phyloP scores from a whole-genome alignment of 495 filamentous ascomycete species.

The Talaromyces adpressus region DNA sequence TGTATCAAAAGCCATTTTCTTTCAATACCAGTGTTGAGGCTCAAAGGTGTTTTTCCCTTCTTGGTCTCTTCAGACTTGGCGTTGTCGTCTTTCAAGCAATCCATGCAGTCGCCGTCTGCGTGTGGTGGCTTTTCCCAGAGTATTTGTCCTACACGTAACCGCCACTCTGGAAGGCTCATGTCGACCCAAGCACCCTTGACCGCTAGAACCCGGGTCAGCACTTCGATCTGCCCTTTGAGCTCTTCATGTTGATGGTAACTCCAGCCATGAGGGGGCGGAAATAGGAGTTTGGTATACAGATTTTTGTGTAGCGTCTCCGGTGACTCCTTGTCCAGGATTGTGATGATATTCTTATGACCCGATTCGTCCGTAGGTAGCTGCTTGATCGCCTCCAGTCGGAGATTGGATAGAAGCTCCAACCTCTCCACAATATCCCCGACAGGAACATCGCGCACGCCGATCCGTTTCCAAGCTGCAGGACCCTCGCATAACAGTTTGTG shows the following conservation, averaged over 20 bases:
- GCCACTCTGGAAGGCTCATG: constrained; percentile 74
- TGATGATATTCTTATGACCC: constrained; percentile 9
- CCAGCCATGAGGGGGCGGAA: constrained; percentile 26
- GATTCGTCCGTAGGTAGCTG: constrained; percentile 15
- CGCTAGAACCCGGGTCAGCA: constrained; percentile 36
- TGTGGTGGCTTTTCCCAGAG: constrained; percentile 58
- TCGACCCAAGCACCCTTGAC: constrained; percentile 60
- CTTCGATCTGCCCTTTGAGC: constrained; percentile 46
- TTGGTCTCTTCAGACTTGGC: background rate
- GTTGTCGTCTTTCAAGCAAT: constrained; percentile 17
- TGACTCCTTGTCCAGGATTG: constrained; percentile 36
- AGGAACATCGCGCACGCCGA: constrained; percentile 34
- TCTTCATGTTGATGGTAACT: constrained; percentile 25
- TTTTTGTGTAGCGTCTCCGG: constrained; percentile 35
- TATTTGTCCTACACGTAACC: constrained; percentile 71
- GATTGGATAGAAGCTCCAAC: constrained; percentile 31
- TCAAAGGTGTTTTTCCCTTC: constrained; percentile 5
- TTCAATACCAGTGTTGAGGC: constrained; percentile 38
- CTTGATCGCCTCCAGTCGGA: constrained; percentile 30
- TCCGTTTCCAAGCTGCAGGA: constrained; percentile 30
- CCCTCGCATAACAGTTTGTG: constrained; percentile 28
- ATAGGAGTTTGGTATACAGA: constrained; percentile 40
- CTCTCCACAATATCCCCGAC: constrained; percentile 32
- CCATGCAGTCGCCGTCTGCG: constrained; percentile 45
- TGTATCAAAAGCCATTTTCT: constrained; percentile 77